Percentiles rank a stretch among this genome's conserved stretches.
Evolutionary conservation across 371 early-diverging fungal species (phyloP).

Genomic region (Amoeboaphelidium protococcarum): DNA sequence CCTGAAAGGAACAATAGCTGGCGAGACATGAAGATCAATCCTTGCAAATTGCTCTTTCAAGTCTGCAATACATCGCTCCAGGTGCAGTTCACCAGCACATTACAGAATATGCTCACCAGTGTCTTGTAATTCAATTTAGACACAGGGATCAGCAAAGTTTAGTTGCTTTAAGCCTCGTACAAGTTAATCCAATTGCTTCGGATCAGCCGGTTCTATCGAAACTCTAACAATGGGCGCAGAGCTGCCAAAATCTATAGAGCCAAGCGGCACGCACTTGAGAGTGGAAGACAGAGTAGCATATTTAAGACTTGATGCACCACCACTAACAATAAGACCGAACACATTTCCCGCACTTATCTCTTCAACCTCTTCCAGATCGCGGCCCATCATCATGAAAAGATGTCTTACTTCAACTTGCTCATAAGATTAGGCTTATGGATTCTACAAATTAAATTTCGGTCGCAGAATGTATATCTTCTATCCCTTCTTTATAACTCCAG

Average conservation of each 20-base stretch:
- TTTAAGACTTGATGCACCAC: slow-evolving; percentile 49
- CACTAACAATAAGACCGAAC: slow-evolving; percentile 84
- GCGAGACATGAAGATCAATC: slow-evolving; percentile 70
- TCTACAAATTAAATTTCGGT: slow-evolving; percentile 55
- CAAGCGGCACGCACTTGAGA: slow-evolving; percentile 9
- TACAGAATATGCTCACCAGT: slow-evolving; percentile 89
- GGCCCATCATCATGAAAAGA: slow-evolving; percentile 83
- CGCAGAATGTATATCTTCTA: slow-evolving; percentile 60
- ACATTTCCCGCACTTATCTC: slow-evolving; percentile 82
- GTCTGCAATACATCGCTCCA: slow-evolving; percentile 83
- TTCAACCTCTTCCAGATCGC: slow-evolving; percentile 49
- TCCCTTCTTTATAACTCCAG: slow-evolving; percentile 61
- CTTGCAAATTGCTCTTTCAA: slow-evolving; percentile 73
- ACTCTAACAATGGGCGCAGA: slow-evolving; percentile 62
- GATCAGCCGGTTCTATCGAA: slow-evolving; percentile 71
- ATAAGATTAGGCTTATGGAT: slow-evolving; percentile 21
- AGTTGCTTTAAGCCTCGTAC: slow-evolving; percentile 57
- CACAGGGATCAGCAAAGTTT: slow-evolving; percentile 81
- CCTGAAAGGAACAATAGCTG: slow-evolving; percentile 86
- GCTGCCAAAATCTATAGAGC: slow-evolving; percentile 6
- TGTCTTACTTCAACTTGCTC: slow-evolving; percentile 34
- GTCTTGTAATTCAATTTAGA: slow-evolving; percentile 61
- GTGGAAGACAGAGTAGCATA: slow-evolving; percentile 41
- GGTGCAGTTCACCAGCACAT: slow-evolving; percentile 85
- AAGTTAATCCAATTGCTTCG: slow-evolving; percentile 53